Conservation (phyloP, 2,329 filamentous ascomycete species). For the Calonectria pseudoturangicola region DNA sequence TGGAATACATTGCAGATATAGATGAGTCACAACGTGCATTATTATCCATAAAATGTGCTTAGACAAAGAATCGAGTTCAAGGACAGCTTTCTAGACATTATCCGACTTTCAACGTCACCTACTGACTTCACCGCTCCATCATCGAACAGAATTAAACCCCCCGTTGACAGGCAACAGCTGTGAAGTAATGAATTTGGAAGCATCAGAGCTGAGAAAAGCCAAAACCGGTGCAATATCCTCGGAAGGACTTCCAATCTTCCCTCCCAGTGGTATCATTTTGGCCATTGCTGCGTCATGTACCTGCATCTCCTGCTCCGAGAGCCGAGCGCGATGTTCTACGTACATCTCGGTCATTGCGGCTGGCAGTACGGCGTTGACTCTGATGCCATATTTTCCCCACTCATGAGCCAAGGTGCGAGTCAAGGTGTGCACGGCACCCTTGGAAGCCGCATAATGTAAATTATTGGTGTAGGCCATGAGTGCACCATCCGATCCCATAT, state of each 20-base stretch:
- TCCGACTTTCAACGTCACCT: too few relatives aligned
- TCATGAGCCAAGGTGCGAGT: slow-evolving; percentile 2
- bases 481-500: not conserved
- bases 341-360: not conserved
- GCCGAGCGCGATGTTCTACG: not conserved
- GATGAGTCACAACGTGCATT: too few relatives aligned
- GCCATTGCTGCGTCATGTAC: not conserved
- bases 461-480: not conserved
- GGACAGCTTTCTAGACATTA: too few relatives aligned
- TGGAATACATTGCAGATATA: too few relatives aligned
- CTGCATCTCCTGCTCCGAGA: not conserved
- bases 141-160: not conserved
- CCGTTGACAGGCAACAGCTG: not conserved
- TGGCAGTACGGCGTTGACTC: not conserved
- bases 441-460: not conserved
- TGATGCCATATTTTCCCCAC: not conserved
- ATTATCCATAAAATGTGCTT: too few relatives aligned
- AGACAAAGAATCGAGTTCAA: too few relatives aligned
- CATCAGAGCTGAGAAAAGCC: not conserved
- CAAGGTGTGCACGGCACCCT: not conserved
- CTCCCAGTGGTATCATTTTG: not conserved
- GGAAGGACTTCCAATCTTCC: not conserved
- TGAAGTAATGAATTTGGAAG: not conserved
- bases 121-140: not conserved
- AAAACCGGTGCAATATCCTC: not conserved